A percentile compares a stretch with the other conserved stretches of the same genome.
Conservation (phyloP, 768 basidiomycete species). For the Pleurotus platypus region DNA sequence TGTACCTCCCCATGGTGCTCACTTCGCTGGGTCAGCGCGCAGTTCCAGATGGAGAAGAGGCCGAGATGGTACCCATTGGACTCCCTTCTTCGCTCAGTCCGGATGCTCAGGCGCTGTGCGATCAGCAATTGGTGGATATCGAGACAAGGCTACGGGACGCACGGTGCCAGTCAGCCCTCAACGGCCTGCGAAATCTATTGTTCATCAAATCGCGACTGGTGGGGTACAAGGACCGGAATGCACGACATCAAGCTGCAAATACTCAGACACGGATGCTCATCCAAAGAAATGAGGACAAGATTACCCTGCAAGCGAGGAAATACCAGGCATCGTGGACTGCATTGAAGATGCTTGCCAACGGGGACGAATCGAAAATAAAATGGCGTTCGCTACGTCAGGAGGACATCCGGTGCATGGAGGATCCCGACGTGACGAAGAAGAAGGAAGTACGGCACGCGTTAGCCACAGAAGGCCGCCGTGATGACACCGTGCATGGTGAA, state of each 20-base stretch:
- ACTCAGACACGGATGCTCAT: not conserved
- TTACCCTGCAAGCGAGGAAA: not conserved
- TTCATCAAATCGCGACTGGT: not conserved
- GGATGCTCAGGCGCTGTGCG: too few species aligned
- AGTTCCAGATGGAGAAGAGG: too few species aligned
- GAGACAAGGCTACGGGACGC: not conserved
- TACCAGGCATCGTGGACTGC: not conserved
- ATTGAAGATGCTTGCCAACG: not conserved
- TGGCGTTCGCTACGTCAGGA: not conserved
- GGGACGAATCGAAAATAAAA: not conserved
- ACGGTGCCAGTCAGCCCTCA: not conserved
- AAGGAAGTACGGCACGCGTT: not conserved
- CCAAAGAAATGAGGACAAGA: not conserved
- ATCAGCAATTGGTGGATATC: not conserved
- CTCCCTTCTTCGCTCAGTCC: too few species aligned
- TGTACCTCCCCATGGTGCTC: too few species aligned
- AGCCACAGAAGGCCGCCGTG: not conserved
- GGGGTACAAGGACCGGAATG: not conserved
- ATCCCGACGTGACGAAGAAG: not conserved
- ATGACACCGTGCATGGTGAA: not conserved
- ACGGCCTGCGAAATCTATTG: not conserved
- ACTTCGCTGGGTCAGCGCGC: too few species aligned
- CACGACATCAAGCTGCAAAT: not conserved
- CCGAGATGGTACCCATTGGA: too few species aligned
- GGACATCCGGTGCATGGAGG: constrained; percentile 1